A percentile compares a stretch with the other conserved stretches of the same genome.
Evolutionary conservation across 257 asterid species (phyloP).

Genomic region (Marsdenia floribunda): DNA sequence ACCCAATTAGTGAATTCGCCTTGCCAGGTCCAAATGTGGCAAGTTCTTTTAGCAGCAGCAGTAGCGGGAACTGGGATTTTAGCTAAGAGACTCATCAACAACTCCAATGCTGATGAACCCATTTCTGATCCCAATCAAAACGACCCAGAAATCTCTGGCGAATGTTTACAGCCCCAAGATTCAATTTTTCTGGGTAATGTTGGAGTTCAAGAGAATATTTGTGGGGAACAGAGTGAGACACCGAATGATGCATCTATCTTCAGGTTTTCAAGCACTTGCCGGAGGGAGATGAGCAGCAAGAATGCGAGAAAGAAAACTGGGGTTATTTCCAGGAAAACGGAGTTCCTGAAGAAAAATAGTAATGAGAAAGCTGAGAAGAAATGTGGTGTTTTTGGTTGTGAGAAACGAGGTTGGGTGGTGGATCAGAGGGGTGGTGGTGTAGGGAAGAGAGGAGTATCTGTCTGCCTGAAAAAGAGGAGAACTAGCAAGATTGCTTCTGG

Average conservation of each 20-base stretch:
- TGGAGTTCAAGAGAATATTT: constrained; percentile 17
- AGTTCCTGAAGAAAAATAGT: constrained; percentile 31
- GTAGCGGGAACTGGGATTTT: constrained; percentile 78
- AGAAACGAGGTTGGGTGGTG: constrained; percentile 28
- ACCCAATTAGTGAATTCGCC: neutral
- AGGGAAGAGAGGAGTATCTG: constrained; percentile 35
- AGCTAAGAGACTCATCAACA: constrained; percentile 52
- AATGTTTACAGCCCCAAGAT: constrained; percentile 22
- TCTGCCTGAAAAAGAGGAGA: constrained; percentile 70
- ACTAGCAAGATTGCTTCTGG: constrained; percentile 45
- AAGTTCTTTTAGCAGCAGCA: constrained; percentile 57
- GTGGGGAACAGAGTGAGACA: constrained; percentile 19
- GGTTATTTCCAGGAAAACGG: constrained; percentile 17
- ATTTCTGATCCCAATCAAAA: constrained; percentile 15
- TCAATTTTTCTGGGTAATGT: constrained; percentile 18
- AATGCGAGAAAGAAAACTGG: constrained; percentile 31
- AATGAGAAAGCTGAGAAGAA: constrained; percentile 38
- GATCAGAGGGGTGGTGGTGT: constrained; percentile 33
- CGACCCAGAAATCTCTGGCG: constrained; percentile 1
- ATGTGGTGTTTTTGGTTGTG: constrained; percentile 30
- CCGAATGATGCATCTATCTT: constrained; percentile 33
- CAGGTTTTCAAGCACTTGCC: constrained; percentile 49
- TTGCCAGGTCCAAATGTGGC: constrained; percentile 50
- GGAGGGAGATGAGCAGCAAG: constrained; percentile 22
- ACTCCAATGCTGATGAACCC: constrained; percentile 30